phyloP scores from a whole-genome alignment of 768 basidiomycete species.

The Lactarius tabidus region DNA sequence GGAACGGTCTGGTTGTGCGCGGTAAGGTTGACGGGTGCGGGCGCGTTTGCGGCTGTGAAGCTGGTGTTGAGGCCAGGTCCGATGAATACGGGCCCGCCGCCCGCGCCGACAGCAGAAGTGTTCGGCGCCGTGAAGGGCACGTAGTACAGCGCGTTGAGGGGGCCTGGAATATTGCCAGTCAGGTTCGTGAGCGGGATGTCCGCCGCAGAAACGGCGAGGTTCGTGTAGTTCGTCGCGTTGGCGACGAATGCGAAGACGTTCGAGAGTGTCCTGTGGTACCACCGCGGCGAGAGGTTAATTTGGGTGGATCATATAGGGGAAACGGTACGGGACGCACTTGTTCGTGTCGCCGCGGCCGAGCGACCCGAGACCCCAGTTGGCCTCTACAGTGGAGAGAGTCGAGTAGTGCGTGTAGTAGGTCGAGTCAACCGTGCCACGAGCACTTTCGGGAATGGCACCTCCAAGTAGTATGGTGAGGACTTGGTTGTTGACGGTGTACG shows the following conservation, averaged over 20 bases:
- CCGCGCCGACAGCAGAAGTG: slow-evolving; percentile 37
- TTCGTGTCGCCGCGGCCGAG: slow-evolving; percentile 58
- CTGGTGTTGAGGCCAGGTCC: slow-evolving; percentile 32
- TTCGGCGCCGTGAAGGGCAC: slow-evolving; percentile 42
- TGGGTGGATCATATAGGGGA: background rate
- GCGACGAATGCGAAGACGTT: slow-evolving; percentile 47
- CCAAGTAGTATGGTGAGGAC: slow-evolving; percentile 46
- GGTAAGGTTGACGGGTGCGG: slow-evolving; percentile 40
- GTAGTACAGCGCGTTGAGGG: slow-evolving; percentile 40
- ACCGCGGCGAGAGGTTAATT: background rate
- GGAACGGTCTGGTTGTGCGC: slow-evolving; percentile 30
- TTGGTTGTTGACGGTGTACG: slow-evolving; percentile 42
- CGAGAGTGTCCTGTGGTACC: background rate
- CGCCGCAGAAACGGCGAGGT: slow-evolving; percentile 32
- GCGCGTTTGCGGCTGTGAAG: slow-evolving; percentile 30
- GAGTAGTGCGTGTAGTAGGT: slow-evolving; percentile 64
- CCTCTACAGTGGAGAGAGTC: slow-evolving; percentile 48
- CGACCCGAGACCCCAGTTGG: slow-evolving; percentile 58
- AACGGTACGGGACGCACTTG: slow-evolving; percentile 30
- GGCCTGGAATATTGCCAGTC: slow-evolving; percentile 41
- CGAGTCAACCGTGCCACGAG: slow-evolving; percentile 45
- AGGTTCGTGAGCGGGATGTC: slow-evolving; percentile 38
- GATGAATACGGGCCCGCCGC: slow-evolving; percentile 37
- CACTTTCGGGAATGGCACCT: slow-evolving; percentile 40
- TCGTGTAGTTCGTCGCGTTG: slow-evolving; percentile 41